Percentiles rank a stretch among this genome's conserved stretches.
These are phyloP conservation scores for Sechiopsis laciniata DNA, from an alignment of 306 rosid genomes.

Conservation along the genomic window DNA sequence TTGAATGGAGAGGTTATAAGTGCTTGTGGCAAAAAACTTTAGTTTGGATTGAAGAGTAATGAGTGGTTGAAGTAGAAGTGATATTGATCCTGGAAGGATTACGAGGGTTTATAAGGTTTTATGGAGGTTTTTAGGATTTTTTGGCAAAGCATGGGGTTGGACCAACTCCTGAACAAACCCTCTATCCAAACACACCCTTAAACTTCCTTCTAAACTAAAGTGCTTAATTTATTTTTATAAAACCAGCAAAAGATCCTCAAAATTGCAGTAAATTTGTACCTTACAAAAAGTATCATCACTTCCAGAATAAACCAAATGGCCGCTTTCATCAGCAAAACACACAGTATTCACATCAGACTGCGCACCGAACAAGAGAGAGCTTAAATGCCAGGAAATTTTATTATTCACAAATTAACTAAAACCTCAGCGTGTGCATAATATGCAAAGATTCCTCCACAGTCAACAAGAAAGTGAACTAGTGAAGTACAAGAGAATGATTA, in stretches of 20 bases:
- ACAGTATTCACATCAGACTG: conserved; percentile 94
- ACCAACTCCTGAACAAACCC: too few relatives aligned
- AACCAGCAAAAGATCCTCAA: neutral
- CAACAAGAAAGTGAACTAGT: neutral
- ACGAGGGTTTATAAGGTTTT: too few relatives aligned
- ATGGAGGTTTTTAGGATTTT: too few relatives aligned
- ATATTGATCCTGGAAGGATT: too few relatives aligned
- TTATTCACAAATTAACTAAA: neutral
- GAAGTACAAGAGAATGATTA: neutral
- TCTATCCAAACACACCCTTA: neutral
- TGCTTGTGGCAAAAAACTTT: too few relatives aligned
- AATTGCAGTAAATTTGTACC: conserved; percentile 36
- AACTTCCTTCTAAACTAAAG: conserved; percentile 9
- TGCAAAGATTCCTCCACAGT: neutral
- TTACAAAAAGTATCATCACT: conserved; percentile 87
- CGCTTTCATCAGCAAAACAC: conserved; percentile 87
- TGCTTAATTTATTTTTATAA: neutral
- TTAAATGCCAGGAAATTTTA: neutral
- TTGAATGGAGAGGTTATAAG: too few relatives aligned
- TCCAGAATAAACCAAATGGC: conserved; percentile 87
- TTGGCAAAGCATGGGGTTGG: too few relatives aligned
- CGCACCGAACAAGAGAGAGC: conserved; percentile 30
- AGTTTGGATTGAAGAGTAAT: too few relatives aligned
- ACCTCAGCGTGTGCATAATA: neutral
- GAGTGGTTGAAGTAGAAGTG: too few relatives aligned